Percentiles rank a stretch among this genome's conserved stretches.
phyloP scores from a whole-genome alignment of 2,329 filamentous ascomycete genomes.

The Claviceps pazoutovae region DNA sequence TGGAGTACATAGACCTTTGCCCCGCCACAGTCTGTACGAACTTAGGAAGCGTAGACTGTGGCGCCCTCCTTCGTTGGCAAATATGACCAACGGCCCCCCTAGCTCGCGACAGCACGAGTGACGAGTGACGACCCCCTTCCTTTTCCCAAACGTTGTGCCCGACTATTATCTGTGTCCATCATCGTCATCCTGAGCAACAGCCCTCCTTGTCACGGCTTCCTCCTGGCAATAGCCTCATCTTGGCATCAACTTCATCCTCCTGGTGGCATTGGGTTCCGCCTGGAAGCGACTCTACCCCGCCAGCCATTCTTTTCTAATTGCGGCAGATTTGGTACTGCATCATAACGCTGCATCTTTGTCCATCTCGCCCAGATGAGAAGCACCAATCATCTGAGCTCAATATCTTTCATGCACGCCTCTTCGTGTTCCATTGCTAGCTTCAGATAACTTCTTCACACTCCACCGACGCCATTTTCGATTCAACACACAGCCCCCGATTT shows the following conservation, averaged over 20 bases:
- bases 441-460: not conserved
- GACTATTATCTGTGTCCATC: not conserved
- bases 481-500: not conserved
- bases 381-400: not conserved
- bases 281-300: slow-evolving; percentile 1
- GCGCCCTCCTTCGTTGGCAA: too few species aligned
- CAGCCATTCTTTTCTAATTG: slow-evolving; percentile 2
- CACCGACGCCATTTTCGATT: not conserved
- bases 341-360: not conserved
- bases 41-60: too few species aligned
- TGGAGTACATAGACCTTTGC: too few species aligned
- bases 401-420: not conserved
- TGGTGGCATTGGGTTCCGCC: slow-evolving; percentile 2
- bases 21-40: too few species aligned
- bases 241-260: not conserved
- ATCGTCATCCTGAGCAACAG: not conserved
- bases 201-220: too few species aligned
- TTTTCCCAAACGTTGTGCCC: not conserved
- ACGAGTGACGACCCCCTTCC: not conserved
- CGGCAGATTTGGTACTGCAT: not conserved
- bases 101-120: too few species aligned
- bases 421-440: not conserved
- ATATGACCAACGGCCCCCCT: too few species aligned
- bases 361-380: not conserved
- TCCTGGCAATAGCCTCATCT: too few species aligned